Conservation (phyloP, 2,329 filamentous ascomycete species). For the Fusarium temperatum region DNA sequence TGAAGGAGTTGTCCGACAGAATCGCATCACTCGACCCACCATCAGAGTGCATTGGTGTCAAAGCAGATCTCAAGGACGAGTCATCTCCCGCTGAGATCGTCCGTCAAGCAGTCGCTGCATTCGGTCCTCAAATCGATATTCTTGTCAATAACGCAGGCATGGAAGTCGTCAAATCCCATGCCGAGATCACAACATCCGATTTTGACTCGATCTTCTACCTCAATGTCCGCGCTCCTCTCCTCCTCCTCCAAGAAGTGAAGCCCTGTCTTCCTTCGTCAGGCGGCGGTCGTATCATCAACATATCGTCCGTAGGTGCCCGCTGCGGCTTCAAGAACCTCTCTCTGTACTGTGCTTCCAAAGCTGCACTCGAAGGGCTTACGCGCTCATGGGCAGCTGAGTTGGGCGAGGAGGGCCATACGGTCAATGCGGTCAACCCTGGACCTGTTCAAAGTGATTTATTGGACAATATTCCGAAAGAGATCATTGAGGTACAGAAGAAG, state of each 20-base stretch:
- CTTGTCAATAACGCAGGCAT: conserved; percentile 24
- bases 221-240: conserved; percentile 23
- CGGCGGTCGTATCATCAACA: conserved; percentile 21
- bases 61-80: conserved; percentile 10
- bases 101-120: not conserved
- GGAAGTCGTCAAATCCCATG: conserved; percentile 15
- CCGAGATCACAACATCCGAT: not conserved
- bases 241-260: conserved; percentile 10
- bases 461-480: conserved; percentile 47
- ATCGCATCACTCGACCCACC: not conserved
- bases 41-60: conserved; percentile 11
- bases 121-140: conserved; percentile 13
- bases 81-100: not conserved
- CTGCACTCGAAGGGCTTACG: conserved; percentile 52
- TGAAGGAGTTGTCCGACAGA: conserved; percentile 5
- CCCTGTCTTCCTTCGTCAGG: not conserved
- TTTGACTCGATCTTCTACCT: conserved; percentile 29
- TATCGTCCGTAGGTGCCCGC: conserved; percentile 14
- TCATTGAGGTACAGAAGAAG: conserved; percentile 21
- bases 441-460: conserved; percentile 68
- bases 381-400: conserved; percentile 65
- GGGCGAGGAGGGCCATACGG: conserved; percentile 61
- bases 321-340: conserved; percentile 23
- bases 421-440: conserved; percentile 68
- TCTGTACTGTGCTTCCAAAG: conserved; percentile 26